Percentiles rank a stretch among this genome's conserved stretches.
These are phyloP conservation scores for Trypanosoma congolense DNA, from an alignment of 208 protist genomes.

Conservation along the genomic window DNA sequence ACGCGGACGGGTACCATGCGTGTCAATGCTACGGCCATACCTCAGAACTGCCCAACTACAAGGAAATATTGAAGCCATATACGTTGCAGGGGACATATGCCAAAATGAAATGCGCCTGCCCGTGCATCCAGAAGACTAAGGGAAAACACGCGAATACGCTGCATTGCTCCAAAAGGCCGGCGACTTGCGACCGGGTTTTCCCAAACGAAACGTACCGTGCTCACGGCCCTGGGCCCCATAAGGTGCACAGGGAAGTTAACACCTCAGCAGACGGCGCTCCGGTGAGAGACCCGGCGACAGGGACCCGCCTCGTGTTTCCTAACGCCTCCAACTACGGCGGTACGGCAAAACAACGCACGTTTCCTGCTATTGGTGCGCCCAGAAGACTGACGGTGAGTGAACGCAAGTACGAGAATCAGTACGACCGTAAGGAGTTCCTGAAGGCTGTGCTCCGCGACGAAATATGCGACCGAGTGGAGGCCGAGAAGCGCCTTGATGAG, in stretches of 20 bases:
- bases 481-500: slow-evolving; percentile 39
- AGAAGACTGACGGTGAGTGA: slow-evolving; percentile 20
- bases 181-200: slow-evolving; percentile 4
- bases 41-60: slow-evolving; percentile 53
- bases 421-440: slow-evolving; percentile 75
- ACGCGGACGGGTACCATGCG: slow-evolving; percentile 35
- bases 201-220: slow-evolving; percentile 34
- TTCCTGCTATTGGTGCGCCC: slow-evolving; percentile 29
- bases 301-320: slow-evolving; percentile 39
- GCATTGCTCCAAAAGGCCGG: slow-evolving; percentile 11
- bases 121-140: slow-evolving; percentile 30
- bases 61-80: slow-evolving; percentile 42
- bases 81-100: slow-evolving; percentile 73
- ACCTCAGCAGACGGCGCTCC: background rate
- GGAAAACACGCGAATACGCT: slow-evolving; percentile 11
- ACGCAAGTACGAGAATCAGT: slow-evolving; percentile 29
- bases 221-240: slow-evolving; percentile 23
- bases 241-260: slow-evolving; percentile 5
- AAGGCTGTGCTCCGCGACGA: slow-evolving; percentile 67
- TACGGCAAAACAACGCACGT: slow-evolving; percentile 38
- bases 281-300: slow-evolving; percentile 27
- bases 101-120: slow-evolving; percentile 37
- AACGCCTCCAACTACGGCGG: slow-evolving; percentile 71
- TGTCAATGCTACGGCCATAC: slow-evolving; percentile 65
- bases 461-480: slow-evolving; percentile 52